phyloP scores from a whole-genome alignment of 306 rosid species.

The Gastrolobium bilobum region DNA sequence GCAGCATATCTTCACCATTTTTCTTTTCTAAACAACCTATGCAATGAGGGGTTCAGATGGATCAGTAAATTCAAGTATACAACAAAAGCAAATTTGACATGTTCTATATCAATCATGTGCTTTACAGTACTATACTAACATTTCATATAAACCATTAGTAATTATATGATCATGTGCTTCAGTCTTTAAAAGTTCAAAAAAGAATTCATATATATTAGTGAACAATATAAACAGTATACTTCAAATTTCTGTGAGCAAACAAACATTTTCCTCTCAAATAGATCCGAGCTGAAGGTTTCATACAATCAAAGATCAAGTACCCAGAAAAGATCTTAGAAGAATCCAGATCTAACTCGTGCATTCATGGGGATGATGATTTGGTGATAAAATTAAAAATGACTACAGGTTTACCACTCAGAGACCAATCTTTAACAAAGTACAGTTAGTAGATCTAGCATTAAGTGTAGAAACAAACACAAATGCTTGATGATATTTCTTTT shows the following conservation, averaged over 20 bases:
- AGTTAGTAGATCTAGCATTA: slow-evolving; percentile 49
- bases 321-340: slow-evolving; percentile 4
- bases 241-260: background rate
- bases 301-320: slow-evolving; percentile 26
- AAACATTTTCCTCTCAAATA: background rate
- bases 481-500: slow-evolving; percentile 10
- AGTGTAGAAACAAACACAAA: background rate
- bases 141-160: background rate
- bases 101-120: slow-evolving; percentile 3
- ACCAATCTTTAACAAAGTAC: slow-evolving; percentile 14
- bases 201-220: background rate
- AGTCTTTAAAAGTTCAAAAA: background rate
- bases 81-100: background rate
- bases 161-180: background rate
- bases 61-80: slow-evolving; percentile 42
- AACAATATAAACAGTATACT: background rate
- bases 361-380: slow-evolving; percentile 13
- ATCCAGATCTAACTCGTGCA: slow-evolving; percentile 50
- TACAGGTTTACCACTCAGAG: slow-evolving; percentile 41
- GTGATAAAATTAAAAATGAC: slow-evolving; percentile 1
- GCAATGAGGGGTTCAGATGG: slow-evolving; percentile 39
- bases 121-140: background rate
- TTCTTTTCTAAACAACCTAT: slow-evolving; percentile 57
- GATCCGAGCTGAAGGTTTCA: slow-evolving; percentile 5
- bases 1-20: slow-evolving; percentile 97